A percentile compares a stretch with the other conserved stretches of the same genome.
phyloP scores from a whole-genome alignment of 495 filamentous ascomycete species.

The Penicillium lividum region DNA sequence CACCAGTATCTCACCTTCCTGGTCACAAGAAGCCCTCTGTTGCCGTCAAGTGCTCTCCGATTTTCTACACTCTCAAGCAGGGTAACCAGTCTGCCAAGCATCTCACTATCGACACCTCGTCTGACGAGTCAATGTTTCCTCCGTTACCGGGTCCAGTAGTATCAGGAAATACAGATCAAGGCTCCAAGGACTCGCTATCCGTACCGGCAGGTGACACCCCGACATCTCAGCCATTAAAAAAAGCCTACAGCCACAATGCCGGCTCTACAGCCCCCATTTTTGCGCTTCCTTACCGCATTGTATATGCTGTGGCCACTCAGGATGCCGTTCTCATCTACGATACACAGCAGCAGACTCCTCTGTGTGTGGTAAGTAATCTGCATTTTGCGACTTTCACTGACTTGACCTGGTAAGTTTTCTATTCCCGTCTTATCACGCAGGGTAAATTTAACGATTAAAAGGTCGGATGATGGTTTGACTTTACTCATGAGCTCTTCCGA shows the following conservation, averaged over 20 bases:
- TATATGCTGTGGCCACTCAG: slow-evolving; percentile 96
- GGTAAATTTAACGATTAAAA: slow-evolving; percentile 41
- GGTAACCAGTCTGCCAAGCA: slow-evolving; percentile 69
- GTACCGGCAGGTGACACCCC: slow-evolving; percentile 34
- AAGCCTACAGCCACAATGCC: slow-evolving; percentile 54
- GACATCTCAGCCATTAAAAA: slow-evolving; percentile 54
- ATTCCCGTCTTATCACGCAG: slow-evolving; percentile 17
- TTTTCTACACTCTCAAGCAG: slow-evolving; percentile 81
- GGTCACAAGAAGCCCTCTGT: slow-evolving; percentile 99
- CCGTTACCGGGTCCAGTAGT: slow-evolving; percentile 81
- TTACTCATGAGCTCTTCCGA: slow-evolving; percentile 96
- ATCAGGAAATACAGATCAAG: slow-evolving; percentile 76
- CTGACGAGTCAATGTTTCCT: slow-evolving; percentile 78
- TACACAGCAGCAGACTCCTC: slow-evolving; percentile 91
- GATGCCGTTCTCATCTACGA: slow-evolving; percentile 97
- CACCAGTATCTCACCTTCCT: slow-evolving; percentile 94
- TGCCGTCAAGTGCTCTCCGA: slow-evolving; percentile 89
- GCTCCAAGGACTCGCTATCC: slow-evolving; percentile 53
- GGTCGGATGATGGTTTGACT: slow-evolving; percentile 90
- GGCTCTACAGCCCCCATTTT: slow-evolving; percentile 67
- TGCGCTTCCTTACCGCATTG: slow-evolving; percentile 83
- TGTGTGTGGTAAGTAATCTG: slow-evolving; percentile 92
- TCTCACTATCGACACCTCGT: slow-evolving; percentile 92
- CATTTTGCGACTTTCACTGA: slow-evolving; percentile 98
- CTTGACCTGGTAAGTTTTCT: slow-evolving; percentile 74